These are phyloP conservation scores for Withania somnifera DNA, from an alignment of 305 asterid genomes.

Conservation along the genomic window DNA sequence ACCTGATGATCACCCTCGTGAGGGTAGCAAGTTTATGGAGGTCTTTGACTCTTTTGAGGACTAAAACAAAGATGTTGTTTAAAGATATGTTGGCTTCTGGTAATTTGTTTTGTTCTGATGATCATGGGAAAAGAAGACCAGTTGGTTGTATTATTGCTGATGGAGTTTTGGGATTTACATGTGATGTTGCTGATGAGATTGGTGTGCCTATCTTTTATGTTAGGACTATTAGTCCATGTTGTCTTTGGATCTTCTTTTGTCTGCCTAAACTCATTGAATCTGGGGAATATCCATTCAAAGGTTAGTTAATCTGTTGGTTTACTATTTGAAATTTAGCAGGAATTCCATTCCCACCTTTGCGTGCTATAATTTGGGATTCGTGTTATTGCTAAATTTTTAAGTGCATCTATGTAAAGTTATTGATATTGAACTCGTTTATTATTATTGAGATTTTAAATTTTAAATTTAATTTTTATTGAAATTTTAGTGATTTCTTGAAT, in stretches of 20 bases:
- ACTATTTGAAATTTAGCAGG: too few species aligned
- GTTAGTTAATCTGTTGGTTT: neutral
- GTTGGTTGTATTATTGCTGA: slow-evolving; percentile 18
- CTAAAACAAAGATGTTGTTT: neutral
- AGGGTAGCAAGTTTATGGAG: slow-evolving; percentile 23
- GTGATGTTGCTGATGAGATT: slow-evolving; percentile 15
- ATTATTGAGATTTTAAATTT: neutral
- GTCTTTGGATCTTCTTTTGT: slow-evolving; percentile 19
- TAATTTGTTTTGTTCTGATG: neutral
- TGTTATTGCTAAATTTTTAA: neutral
- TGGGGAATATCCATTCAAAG: slow-evolving; percentile 14
- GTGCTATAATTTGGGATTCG: too few species aligned
- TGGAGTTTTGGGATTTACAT: slow-evolving; percentile 8
- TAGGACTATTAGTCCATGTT: slow-evolving; percentile 7
- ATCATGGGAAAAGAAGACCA: neutral
- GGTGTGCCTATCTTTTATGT: slow-evolving; percentile 10
- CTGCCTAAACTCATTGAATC: slow-evolving; percentile 15
- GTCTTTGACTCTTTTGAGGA: slow-evolving; percentile 3
- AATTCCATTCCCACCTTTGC: too few species aligned
- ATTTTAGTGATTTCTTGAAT: neutral
- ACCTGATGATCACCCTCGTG: slow-evolving; percentile 44
- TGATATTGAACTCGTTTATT: neutral
- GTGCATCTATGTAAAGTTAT: neutral
- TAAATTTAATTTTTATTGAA: neutral
- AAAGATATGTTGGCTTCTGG: neutral